Percentiles rank a stretch among this genome's conserved stretches.
These are phyloP conservation scores for Tolypocladium paradoxum DNA, from an alignment of 2,329 filamentous ascomycete genomes.

Conservation along the genomic window DNA sequence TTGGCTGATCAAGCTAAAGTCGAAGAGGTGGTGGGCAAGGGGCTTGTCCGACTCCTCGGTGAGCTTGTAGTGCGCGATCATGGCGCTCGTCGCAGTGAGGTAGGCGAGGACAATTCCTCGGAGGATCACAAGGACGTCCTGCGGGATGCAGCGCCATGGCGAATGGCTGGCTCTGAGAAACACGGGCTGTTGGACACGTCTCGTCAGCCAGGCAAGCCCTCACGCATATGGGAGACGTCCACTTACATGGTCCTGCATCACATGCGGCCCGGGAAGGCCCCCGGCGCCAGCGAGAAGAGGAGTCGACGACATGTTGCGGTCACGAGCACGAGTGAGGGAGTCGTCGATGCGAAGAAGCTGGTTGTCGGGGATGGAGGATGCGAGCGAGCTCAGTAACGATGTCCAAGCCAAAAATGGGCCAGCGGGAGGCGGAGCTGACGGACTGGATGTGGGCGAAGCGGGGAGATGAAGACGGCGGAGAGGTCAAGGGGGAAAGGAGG, in stretches of 20 bases:
- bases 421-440: neutral
- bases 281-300: constrained; percentile 20
- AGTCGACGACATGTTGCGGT: constrained; percentile 20
- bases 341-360: neutral
- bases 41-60: constrained; percentile 26
- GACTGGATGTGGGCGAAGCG: neutral
- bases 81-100: constrained; percentile 27
- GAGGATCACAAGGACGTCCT: constrained; percentile 32
- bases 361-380: neutral
- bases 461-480: neutral
- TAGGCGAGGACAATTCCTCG: constrained; percentile 32
- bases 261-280: constrained; percentile 19
- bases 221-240: no score
- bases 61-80: constrained; percentile 35
- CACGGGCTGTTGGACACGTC: constrained; percentile 27
- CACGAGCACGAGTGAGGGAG: neutral
- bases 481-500: neutral
- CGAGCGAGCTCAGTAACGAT: constrained; percentile 3
- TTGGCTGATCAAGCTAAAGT: constrained; percentile 37
- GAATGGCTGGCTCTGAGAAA: constrained; percentile 42
- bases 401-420: neutral
- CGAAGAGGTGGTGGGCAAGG: constrained; percentile 32
- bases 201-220: constrained; percentile 5
- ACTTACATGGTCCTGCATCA: constrained; percentile 25
- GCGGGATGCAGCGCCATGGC: constrained; percentile 35